Evolutionary conservation across 495 filamentous ascomycete species (phyloP), one percentile per base, ranked within the genome.

Genomic region (Echria macrotheca): DNA sequence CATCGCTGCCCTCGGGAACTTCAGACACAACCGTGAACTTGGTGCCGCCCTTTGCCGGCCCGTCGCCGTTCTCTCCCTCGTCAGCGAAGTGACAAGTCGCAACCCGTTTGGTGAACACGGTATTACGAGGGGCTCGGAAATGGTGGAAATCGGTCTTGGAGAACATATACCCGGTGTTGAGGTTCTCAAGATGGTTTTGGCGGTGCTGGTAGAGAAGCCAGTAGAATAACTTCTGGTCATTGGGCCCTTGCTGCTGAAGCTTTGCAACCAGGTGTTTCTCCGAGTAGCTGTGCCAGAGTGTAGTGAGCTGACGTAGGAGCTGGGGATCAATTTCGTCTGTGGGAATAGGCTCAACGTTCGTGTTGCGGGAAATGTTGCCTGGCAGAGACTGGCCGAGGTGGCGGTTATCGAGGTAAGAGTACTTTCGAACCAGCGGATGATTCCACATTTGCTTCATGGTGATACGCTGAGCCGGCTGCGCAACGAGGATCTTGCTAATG

Each of bases 141-240:
- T 95, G 86, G 54, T 96, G 87, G 56, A 90, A 88, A 61, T 96
- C 91, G 64, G 88, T 93, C 14, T 84, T 73, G 1, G 91, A 95
- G 59, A 90, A 83, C 24, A 78, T 78, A 14, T 95, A 69, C 3
- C 83, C 76, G 44, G 81, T 77, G 54, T 79, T 76, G 58, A 90
- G 96, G 54, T 95, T 87, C 59, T 96, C 89, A 10, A 94, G 59
- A 45, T 89, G 81, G 28, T 86, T 82, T 43, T 96, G 83, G 17
- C 85, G 74, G 61, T 95, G 91, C 55, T 80, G 83, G 50, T 83
- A 67, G 18, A 98, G 79, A 0, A 91, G 77, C 60, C 78, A 83
- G 71, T 97, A 98, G 55, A 97, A 94, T 59, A 90, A 72, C 54
- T 94, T 91, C 58, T 96, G 88, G 26, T 95, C 85, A 49, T 91